Base-by-base conservation (phyloP, 2,329 filamentous ascomycete species). In the Verticillium longisporum region DNA sequence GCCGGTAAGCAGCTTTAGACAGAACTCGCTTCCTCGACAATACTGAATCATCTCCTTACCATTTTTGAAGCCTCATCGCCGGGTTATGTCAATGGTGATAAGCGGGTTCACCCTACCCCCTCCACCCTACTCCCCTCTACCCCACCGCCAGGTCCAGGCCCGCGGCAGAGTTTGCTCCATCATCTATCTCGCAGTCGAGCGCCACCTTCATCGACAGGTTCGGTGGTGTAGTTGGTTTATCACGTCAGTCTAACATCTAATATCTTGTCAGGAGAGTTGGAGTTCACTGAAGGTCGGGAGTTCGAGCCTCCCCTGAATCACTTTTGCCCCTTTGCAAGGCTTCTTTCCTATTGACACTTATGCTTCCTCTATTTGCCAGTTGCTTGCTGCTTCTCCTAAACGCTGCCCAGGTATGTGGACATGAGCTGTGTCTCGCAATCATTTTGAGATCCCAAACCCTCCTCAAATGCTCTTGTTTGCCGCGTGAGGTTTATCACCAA, bases 301-400 rank as follows among this genome's bases (percentile, higher is more conserved):
- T 56, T 56, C 55, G 55, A 56, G 55, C 55, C 55, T 56, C 55
- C 55, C 55, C 55, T 56, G 55, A 56, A 56, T 56, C 55, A 56
- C 7, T 53, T 53, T 53, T 53, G 45, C 41, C 41, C 18, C 18
- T 21, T 21, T 21, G 18, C 18, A 21, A 21, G 18, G 18, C 18
- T 21, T 21, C 18, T 21, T 21, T 21, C 18, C 1, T 21, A 21
- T 21, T 21, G 18, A 21, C 18, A 18, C 7, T 31, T 1, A 31
- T 38, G 11, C 37, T 38, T 4, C 11, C 10, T 38, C 4, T 3
- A 13, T 4, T 38, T 38, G 13, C 2, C 26, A 31, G 4, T 31
- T 31, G 26, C 26, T 4, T 31, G 26, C 26, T 31, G 26, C 26
- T 31, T 31, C 26, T 31, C 26, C 26, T 5, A 31, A 31, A 31